Evolutionary conservation across 2,329 filamentous ascomycete species (phyloP).

Genomic region (Penicillium psychrosexuale): DNA sequence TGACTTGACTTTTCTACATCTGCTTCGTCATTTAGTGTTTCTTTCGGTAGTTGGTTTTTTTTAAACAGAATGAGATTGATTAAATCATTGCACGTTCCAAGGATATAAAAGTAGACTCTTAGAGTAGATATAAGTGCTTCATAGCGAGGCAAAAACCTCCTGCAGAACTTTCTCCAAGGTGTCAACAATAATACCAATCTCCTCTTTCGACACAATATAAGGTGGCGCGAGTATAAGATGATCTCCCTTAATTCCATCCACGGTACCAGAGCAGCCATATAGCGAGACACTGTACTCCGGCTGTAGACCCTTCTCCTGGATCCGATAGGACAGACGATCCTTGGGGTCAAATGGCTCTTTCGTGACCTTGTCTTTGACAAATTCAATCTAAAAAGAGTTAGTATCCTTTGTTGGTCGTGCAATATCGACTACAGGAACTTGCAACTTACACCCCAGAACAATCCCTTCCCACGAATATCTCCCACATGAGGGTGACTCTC

Average conservation of each 20-base stretch:
- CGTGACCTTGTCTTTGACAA: constrained; percentile 54
- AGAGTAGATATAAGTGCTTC: background rate
- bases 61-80: background rate
- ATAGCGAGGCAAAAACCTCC: constrained; percentile 43
- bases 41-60: background rate
- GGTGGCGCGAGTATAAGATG: constrained; percentile 68
- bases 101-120: background rate
- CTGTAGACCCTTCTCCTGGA: constrained; percentile 52
- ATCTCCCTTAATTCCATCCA: constrained; percentile 60
- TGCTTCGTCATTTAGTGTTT: background rate
- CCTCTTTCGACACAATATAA: constrained; percentile 59
- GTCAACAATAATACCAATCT: constrained; percentile 57
- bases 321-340: constrained; percentile 45
- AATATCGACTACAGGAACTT: background rate
- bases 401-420: background rate
- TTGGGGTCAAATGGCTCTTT: constrained; percentile 54
- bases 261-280: constrained; percentile 63
- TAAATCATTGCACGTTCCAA: background rate
- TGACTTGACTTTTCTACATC: background rate
- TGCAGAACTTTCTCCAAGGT: constrained; percentile 52
- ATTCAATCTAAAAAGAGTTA: constrained; percentile 47
- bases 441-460: constrained; percentile 58
- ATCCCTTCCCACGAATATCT: constrained; percentile 56
- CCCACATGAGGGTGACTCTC: constrained; percentile 51
- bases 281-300: constrained; percentile 53